Evolutionary conservation across 1,284 basidiomycete species (phyloP).

Genomic region (Cutaneotrichosporon arboriforme): DNA sequence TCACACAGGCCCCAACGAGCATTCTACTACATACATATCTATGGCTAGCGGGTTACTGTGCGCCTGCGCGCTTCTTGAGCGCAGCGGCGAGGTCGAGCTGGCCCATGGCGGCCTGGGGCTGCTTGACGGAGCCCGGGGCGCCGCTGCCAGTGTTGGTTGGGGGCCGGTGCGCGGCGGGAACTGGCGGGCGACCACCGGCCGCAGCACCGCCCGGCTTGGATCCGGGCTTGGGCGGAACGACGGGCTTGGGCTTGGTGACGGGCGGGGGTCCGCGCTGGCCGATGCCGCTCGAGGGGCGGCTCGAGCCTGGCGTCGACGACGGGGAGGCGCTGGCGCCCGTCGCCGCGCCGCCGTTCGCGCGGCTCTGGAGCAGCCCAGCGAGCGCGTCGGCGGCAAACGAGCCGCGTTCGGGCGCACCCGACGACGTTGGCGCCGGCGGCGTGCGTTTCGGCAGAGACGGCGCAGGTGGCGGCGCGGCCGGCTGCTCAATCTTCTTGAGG

Average conservation of each 20-base stretch:
- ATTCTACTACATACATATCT: not conserved
- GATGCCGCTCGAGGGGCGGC: constrained; percentile 52
- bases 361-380: constrained; percentile 19
- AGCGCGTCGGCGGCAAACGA: constrained; percentile 33
- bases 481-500: constrained; percentile 63
- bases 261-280: constrained; percentile 41
- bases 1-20: not conserved
- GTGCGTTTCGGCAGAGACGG: constrained; percentile 54
- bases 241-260: constrained; percentile 50
- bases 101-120: constrained; percentile 53
- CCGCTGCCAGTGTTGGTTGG: constrained; percentile 23
- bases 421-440: constrained; percentile 7
- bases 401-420: not conserved
- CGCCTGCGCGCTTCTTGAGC: constrained; percentile 24
- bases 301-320: constrained; percentile 53
- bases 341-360: constrained; percentile 19
- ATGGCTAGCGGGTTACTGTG: too few relatives aligned
- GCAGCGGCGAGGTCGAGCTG: constrained; percentile 75
- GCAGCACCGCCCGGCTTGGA: constrained; percentile 26
- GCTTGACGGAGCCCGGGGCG: constrained; percentile 40
- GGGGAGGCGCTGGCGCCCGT: constrained; percentile 29
- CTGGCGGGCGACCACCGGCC: constrained; percentile 30
- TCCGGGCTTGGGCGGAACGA: constrained; percentile 49
- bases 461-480: constrained; percentile 62
- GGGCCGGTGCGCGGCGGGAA: constrained; percentile 32